These are phyloP conservation scores for Suillus subaureus DNA, from an alignment of 768 basidiomycete genomes.

Conservation along the genomic window DNA sequence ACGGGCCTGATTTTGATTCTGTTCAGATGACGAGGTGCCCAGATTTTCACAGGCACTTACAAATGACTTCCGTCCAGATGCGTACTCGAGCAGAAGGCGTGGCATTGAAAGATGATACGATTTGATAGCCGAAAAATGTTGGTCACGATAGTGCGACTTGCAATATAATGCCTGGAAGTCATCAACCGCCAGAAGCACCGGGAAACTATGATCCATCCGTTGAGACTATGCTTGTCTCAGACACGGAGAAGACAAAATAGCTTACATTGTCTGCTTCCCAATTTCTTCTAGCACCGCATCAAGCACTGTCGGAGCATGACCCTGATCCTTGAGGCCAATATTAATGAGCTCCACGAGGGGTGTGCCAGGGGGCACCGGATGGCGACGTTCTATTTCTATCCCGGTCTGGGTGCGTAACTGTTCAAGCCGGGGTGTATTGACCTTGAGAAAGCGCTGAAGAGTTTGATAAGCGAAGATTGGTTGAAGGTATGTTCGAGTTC, in stretches of 20 bases:
- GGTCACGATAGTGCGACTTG: constrained; percentile 69
- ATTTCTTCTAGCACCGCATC: constrained; percentile 62
- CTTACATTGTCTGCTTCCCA: constrained; percentile 64
- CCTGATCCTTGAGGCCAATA: constrained; percentile 55
- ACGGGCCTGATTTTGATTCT: constrained; percentile 44
- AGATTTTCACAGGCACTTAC: constrained; percentile 43
- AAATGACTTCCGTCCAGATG: constrained; percentile 67
- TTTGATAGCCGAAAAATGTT: constrained; percentile 66
- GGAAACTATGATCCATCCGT: constrained; percentile 48
- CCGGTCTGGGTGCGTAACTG: constrained; percentile 43
- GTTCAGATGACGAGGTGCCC: not conserved
- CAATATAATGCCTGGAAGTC: constrained; percentile 85
- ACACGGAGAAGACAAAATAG: constrained; percentile 5
- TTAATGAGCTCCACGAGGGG: constrained; percentile 56
- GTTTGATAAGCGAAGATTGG: constrained; percentile 63
- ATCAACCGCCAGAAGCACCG: constrained; percentile 84
- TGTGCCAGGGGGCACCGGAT: constrained; percentile 49
- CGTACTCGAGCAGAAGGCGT: constrained; percentile 74
- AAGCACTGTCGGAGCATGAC: constrained; percentile 56
- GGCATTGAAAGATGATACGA: constrained; percentile 82
- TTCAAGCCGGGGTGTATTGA: constrained; percentile 52
- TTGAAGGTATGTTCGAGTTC: constrained; percentile 78
- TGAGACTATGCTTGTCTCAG: not conserved
- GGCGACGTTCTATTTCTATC: constrained; percentile 49
- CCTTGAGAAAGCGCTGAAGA: constrained; percentile 60